These are phyloP conservation scores for Cymodocea nodosa DNA, from an alignment of 116 monocot species.

Conservation along the genomic window DNA sequence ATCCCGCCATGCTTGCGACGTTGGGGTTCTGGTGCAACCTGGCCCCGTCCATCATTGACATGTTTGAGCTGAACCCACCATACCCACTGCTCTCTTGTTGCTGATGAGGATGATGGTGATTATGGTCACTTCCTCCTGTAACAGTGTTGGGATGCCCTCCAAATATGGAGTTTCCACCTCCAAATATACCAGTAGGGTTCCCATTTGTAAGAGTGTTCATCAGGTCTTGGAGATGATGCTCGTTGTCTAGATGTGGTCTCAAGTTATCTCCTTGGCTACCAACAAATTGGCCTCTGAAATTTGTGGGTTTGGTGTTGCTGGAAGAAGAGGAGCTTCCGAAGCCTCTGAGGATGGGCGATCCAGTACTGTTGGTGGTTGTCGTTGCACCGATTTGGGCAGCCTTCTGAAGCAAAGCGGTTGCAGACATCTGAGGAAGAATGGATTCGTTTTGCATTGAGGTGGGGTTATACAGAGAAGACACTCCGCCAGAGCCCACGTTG, in stretches of 20 bases:
- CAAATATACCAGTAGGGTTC: conserved; percentile 22
- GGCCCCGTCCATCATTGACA: conserved; percentile 29
- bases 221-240: conserved; percentile 51
- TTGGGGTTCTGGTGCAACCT: conserved; percentile 21
- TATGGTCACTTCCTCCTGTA: not conserved
- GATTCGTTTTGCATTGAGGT: conserved; percentile 16
- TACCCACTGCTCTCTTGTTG: conserved; percentile 10
- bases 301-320: conserved; percentile 9
- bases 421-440: conserved; percentile 78
- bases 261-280: not conserved
- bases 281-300: conserved; percentile 1
- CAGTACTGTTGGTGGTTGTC: conserved; percentile 4
- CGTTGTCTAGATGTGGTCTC: conserved; percentile 26
- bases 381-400: conserved; percentile 79
- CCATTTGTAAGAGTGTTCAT: conserved; percentile 78
- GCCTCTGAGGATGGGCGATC: conserved; percentile 23
- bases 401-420: conserved; percentile 87
- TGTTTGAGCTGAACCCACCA: conserved; percentile 22
- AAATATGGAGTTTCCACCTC: conserved; percentile 1
- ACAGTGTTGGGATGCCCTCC: conserved; percentile 6
- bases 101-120: not conserved
- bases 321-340: conserved; percentile 22
- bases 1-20: conserved; percentile 15
- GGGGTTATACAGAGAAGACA: conserved; percentile 22
- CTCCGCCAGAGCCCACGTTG: conserved; percentile 11